phyloP scores from a whole-genome alignment of 495 filamentous ascomycete genomes.

The Hypoxylon intermedium region DNA sequence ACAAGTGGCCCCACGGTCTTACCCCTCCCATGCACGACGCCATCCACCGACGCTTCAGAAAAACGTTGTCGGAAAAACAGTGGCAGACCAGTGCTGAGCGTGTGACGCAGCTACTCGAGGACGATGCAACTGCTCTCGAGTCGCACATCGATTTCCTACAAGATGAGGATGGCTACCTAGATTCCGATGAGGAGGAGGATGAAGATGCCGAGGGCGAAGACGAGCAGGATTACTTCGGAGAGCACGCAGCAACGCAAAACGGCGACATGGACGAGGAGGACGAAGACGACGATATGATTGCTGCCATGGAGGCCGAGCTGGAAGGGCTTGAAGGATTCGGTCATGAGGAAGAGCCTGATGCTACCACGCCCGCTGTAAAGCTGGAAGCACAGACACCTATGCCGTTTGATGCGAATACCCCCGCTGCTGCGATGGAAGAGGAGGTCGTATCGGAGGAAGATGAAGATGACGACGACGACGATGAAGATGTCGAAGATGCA shows the following conservation, averaged over 20 bases:
- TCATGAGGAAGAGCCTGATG: slow-evolving; percentile 36
- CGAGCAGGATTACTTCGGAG: slow-evolving; percentile 56
- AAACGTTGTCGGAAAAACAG: slow-evolving; percentile 78
- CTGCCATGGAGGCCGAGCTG: slow-evolving; percentile 51
- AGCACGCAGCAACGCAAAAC: slow-evolving; percentile 20
- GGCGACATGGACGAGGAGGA: slow-evolving; percentile 33
- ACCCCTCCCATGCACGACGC: slow-evolving; percentile 91
- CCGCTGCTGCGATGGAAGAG: slow-evolving; percentile 31
- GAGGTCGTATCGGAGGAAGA: slow-evolving; percentile 54
- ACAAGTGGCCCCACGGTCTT: slow-evolving; percentile 89
- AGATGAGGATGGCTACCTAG: slow-evolving; percentile 55
- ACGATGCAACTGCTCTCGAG: slow-evolving; percentile 62
- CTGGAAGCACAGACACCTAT: slow-evolving; percentile 43
- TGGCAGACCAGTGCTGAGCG: slow-evolving; percentile 88
- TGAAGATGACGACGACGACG: slow-evolving; percentile 54
- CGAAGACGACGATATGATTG: slow-evolving; percentile 49
- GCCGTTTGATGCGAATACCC: slow-evolving; percentile 46
- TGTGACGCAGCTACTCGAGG: slow-evolving; percentile 75
- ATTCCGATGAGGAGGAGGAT: slow-evolving; percentile 63
- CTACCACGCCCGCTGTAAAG: slow-evolving; percentile 44
- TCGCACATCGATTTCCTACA: slow-evolving; percentile 59
- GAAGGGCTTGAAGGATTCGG: slow-evolving; percentile 39
- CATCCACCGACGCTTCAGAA: slow-evolving; percentile 83
- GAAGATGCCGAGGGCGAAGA: slow-evolving; percentile 62
- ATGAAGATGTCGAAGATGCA: slow-evolving; percentile 54